phyloP scores from a whole-genome alignment of 2,329 filamentous ascomycete genomes.

The Pyrenophora teres region DNA sequence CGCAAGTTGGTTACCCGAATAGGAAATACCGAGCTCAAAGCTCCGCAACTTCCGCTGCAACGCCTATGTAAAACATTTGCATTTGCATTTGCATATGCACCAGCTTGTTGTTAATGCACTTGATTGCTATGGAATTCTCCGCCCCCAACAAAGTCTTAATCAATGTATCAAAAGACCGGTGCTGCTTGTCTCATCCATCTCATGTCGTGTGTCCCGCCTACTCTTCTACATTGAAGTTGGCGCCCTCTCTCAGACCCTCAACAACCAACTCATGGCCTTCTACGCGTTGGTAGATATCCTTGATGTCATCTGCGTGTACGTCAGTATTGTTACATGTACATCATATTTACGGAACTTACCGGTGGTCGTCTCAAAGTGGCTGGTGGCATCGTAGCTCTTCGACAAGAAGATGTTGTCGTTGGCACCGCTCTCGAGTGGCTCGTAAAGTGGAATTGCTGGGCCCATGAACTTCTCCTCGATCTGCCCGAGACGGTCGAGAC shows the following conservation, averaged over 20 bases:
- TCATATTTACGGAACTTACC: slow-evolving; percentile 49
- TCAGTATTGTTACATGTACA: slow-evolving; percentile 13
- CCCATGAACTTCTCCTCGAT: slow-evolving; percentile 99
- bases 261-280: slow-evolving; percentile 85
- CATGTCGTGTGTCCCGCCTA: slow-evolving; percentile 18
- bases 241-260: slow-evolving; percentile 80
- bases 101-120: slow-evolving; percentile 9
- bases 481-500: slow-evolving; percentile 86
- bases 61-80: neutral
- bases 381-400: slow-evolving; percentile 97
- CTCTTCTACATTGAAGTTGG: slow-evolving; percentile 68
- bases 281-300: slow-evolving; percentile 85
- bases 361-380: slow-evolving; percentile 92
- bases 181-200: slow-evolving; percentile 11
- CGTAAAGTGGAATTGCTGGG: slow-evolving; percentile 88
- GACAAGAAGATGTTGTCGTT: slow-evolving; percentile 96
- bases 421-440: slow-evolving; percentile 79
- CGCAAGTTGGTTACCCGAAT: slow-evolving; percentile 2
- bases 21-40: slow-evolving; percentile 19
- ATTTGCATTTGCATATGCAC: neutral
- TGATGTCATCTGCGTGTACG: slow-evolving; percentile 76
- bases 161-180: slow-evolving; percentile 17
- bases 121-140: slow-evolving; percentile 13
- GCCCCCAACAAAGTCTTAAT: slow-evolving; percentile 2
- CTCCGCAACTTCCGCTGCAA: slow-evolving; percentile 10